Percentiles rank a stretch among this genome's conserved stretches.
These are phyloP conservation scores for Xylariaceae sp. DNA, from an alignment of 2,329 filamentous ascomycete species.

Conservation along the genomic window DNA sequence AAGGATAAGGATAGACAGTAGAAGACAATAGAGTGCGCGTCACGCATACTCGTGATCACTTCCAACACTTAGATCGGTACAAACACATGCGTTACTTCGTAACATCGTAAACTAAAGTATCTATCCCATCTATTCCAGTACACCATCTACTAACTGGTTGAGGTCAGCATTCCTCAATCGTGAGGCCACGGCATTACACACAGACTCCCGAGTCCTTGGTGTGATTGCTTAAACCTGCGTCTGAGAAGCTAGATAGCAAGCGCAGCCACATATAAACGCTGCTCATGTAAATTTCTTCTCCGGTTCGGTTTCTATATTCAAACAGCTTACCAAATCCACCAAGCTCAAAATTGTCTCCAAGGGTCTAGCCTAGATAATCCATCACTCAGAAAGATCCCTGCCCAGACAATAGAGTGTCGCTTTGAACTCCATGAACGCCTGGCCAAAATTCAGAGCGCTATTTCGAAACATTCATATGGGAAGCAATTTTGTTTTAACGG, in stretches of 20 bases:
- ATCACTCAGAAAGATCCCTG: neutral
- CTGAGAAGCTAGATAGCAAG: too few species aligned
- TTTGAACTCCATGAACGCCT: constrained; percentile 14
- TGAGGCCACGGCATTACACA: too few species aligned
- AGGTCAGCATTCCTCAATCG: too few species aligned
- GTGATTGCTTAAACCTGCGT: too few species aligned
- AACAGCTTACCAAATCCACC: neutral
- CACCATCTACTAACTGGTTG: too few species aligned
- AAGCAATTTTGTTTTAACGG: constrained; percentile 5
- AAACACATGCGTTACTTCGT: neutral
- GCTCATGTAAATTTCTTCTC: neutral
- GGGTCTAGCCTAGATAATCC: neutral
- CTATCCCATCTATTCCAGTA: too few species aligned
- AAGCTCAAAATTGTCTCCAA: neutral
- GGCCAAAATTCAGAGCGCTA: constrained; percentile 1
- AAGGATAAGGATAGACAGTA: neutral
- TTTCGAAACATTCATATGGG: neutral
- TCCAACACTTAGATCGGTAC: neutral
- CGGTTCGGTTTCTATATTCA: constrained; percentile 3
- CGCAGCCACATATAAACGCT: neutral
- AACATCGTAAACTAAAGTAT: neutral
- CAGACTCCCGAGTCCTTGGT: too few species aligned
- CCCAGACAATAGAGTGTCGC: neutral
- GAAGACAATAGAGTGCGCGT: too few species aligned
- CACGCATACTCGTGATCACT: too few species aligned